Conservation (phyloP, 768 basidiomycete genomes). For the Termitomyces titanicus region DNA sequence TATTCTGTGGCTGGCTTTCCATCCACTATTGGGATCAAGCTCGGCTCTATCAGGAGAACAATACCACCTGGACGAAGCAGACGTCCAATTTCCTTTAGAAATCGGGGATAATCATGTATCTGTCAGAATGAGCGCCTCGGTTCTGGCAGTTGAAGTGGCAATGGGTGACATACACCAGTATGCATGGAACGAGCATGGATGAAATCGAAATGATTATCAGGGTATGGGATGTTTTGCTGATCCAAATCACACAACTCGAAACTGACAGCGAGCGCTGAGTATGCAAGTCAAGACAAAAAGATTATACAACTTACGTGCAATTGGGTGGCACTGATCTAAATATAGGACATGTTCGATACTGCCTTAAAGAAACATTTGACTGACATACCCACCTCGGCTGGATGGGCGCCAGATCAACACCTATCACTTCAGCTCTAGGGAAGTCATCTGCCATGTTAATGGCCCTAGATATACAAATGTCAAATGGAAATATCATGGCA, state of each 20-base stretch:
- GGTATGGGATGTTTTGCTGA: conserved; percentile 57
- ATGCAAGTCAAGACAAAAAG: not conserved
- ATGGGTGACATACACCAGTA: conserved; percentile 47
- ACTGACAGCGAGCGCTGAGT: conserved; percentile 27
- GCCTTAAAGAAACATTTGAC: not conserved
- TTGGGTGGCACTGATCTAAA: not conserved
- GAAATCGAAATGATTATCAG: conserved; percentile 59
- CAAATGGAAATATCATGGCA: not conserved
- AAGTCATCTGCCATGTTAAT: conserved; percentile 75
- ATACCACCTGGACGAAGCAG: conserved; percentile 70
- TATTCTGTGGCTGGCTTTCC: conserved; percentile 34
- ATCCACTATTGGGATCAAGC: conserved; percentile 47
- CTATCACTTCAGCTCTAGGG: conserved; percentile 60
- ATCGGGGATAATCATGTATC: not conserved
- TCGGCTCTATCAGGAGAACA: conserved; percentile 62
- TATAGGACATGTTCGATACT: not conserved
- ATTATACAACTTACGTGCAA: not conserved
- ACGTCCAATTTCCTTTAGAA: conserved; percentile 55
- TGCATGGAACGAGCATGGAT: conserved; percentile 70
- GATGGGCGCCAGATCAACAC: conserved; percentile 69
- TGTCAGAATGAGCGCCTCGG: not conserved
- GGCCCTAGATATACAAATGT: conserved; percentile 41
- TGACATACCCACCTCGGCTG: conserved; percentile 53
- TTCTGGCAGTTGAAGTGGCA: not conserved
- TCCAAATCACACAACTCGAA: conserved; percentile 73